Evolutionary conservation across 2,329 filamentous ascomycete species (phyloP).

Genomic region (Alternaria brassicae): DNA sequence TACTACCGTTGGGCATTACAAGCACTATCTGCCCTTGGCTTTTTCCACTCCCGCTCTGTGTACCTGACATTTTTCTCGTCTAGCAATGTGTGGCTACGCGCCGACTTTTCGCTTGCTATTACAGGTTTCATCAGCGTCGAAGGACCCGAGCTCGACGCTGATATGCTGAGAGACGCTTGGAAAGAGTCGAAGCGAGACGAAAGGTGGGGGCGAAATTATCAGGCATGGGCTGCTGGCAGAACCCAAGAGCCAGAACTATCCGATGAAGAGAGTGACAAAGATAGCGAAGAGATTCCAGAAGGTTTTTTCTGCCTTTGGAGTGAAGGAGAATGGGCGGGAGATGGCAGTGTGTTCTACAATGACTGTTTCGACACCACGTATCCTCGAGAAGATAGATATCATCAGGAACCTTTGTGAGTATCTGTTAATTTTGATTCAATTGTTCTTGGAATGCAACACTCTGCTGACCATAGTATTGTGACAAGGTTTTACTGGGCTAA

Average conservation of each 20-base stretch:
- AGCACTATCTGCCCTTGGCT: conserved; percentile 11
- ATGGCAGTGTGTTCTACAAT: background rate
- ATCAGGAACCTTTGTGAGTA: background rate
- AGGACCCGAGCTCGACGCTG: background rate
- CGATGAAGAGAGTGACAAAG: background rate
- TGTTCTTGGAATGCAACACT: fast-evolving
- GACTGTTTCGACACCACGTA: background rate
- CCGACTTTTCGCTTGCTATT: conserved; percentile 16
- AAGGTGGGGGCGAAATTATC: background rate
- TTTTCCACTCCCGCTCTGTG: conserved; percentile 7
- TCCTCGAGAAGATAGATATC: background rate
- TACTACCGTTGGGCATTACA: conserved; percentile 22
- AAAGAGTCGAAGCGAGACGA: background rate
- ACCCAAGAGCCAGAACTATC: background rate
- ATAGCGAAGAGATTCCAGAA: background rate
- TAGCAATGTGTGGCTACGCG: conserved; percentile 9
- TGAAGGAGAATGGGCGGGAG: background rate
- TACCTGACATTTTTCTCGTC: conserved; percentile 11
- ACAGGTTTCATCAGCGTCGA: conserved; percentile 9
- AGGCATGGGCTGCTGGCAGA: too few species aligned
- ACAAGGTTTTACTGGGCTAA: conserved; percentile 7
- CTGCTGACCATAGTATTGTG: background rate
- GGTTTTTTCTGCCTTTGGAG: background rate
- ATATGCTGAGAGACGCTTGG: background rate
- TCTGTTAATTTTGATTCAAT: fast-evolving